Evolutionary conservation across 768 basidiomycete species (phyloP).

Genomic region (Mycena vulgaris): DNA sequence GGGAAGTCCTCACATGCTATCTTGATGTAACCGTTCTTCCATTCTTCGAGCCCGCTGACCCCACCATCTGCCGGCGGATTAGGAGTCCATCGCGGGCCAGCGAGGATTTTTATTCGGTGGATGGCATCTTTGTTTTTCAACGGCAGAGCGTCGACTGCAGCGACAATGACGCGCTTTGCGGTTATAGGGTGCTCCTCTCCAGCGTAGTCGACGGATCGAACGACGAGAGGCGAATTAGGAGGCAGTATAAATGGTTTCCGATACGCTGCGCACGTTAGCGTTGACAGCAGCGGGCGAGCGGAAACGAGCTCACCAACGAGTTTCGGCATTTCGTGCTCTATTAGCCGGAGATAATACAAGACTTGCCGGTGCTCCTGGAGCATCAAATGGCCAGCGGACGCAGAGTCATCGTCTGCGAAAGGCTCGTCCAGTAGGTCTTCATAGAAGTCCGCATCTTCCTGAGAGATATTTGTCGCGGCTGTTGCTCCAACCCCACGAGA

Average conservation of each 20-base stretch:
- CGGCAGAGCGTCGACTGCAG: slow-evolving; percentile 81
- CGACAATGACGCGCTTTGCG: slow-evolving; percentile 81
- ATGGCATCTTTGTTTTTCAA: slow-evolving; percentile 73
- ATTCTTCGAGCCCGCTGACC: slow-evolving; percentile 60
- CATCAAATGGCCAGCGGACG: slow-evolving; percentile 79
- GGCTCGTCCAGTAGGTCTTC: slow-evolving; percentile 62
- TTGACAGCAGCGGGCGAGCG: not conserved
- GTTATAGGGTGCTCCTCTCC: slow-evolving; percentile 83
- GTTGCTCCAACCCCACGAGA: slow-evolving; percentile 39
- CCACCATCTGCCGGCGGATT: slow-evolving; percentile 82
- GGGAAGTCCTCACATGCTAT: slow-evolving; percentile 93
- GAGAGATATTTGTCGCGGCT: slow-evolving; percentile 34
- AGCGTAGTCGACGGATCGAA: slow-evolving; percentile 83
- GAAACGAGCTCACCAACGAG: slow-evolving; percentile 74
- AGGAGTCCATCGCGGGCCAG: slow-evolving; percentile 90
- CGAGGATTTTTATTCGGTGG: slow-evolving; percentile 91
- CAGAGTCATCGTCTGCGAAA: slow-evolving; percentile 73
- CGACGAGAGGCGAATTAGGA: slow-evolving; percentile 69
- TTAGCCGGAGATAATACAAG: slow-evolving; percentile 85
- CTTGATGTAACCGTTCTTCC: slow-evolving; percentile 88
- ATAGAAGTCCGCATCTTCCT: slow-evolving; percentile 60
- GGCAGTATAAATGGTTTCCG: slow-evolving; percentile 87
- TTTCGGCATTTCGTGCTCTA: slow-evolving; percentile 91
- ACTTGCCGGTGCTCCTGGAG: slow-evolving; percentile 82
- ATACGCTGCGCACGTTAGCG: slow-evolving; percentile 68